Conservation (phyloP, 495 filamentous ascomycete species). For the Xylaria cubensis region DNA sequence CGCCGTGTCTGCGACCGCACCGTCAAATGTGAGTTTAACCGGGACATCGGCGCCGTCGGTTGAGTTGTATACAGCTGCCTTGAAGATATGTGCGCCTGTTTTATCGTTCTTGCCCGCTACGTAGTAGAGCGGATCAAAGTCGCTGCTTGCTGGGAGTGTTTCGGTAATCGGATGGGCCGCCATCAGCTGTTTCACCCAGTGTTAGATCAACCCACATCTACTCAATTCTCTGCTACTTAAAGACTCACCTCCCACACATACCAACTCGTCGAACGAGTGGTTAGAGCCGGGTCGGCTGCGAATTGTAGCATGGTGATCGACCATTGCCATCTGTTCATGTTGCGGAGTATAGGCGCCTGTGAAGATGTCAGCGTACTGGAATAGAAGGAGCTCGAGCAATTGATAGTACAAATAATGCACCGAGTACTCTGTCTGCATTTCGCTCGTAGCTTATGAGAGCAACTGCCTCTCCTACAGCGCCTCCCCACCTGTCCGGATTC, state of each 20-base stretch:
- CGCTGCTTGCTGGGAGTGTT: conserved; percentile 54
- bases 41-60: conserved; percentile 51
- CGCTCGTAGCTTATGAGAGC: conserved; percentile 72
- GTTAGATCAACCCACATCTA: background rate
- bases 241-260: conserved; percentile 52
- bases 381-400: background rate
- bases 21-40: conserved; percentile 62
- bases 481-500: conserved; percentile 54
- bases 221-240: background rate
- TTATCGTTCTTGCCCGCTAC: conserved; percentile 53
- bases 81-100: conserved; percentile 56
- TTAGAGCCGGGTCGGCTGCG: conserved; percentile 55
- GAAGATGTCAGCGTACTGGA: conserved; percentile 1
- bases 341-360: conserved; percentile 48
- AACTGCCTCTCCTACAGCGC: conserved; percentile 68
- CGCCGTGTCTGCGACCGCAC: conserved; percentile 49
- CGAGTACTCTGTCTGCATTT: conserved; percentile 63
- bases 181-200: conserved; percentile 48
- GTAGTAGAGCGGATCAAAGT: conserved; percentile 65
- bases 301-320: conserved; percentile 56
- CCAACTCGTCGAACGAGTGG: conserved; percentile 53
- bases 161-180: conserved; percentile 61
- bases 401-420: conserved; percentile 37
- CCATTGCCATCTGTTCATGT: conserved; percentile 54
- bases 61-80: conserved; percentile 71